phyloP scores from a whole-genome alignment of 805 yeast species.

The Scheffersomyces ergatensis region DNA sequence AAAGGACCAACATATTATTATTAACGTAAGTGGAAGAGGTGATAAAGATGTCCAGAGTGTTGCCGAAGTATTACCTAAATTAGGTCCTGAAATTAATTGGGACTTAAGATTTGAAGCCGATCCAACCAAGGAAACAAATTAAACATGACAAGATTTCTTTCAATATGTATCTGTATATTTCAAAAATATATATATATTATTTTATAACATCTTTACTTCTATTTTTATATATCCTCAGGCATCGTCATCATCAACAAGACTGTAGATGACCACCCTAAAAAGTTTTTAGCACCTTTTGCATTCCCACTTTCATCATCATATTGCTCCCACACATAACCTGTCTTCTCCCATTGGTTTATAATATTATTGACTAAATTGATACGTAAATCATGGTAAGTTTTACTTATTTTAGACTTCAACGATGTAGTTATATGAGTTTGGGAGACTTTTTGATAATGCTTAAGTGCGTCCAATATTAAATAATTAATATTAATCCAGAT shows the following conservation, averaged over 20 bases:
- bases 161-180: not conserved
- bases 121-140: slow-evolving; percentile 37
- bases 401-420: slow-evolving; percentile 34
- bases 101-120: slow-evolving; percentile 80
- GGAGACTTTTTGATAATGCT: slow-evolving; percentile 45
- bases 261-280: slow-evolving; percentile 91
- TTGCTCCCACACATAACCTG: slow-evolving; percentile 90
- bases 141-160: too few relatives aligned
- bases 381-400: slow-evolving; percentile 58
- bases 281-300: slow-evolving; percentile 81
- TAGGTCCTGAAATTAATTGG: slow-evolving; percentile 94
- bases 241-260: slow-evolving; percentile 78
- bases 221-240: slow-evolving; percentile 53
- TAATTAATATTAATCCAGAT: slow-evolving; percentile 93
- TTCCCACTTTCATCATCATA: slow-evolving; percentile 75
- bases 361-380: slow-evolving; percentile 67
- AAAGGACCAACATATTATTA: slow-evolving; percentile 76
- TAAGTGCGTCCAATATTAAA: slow-evolving; percentile 67
- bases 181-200: not conserved
- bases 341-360: slow-evolving; percentile 61
- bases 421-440: slow-evolving; percentile 25
- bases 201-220: not conserved
- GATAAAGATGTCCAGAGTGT: slow-evolving; percentile 98
- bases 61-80: slow-evolving; percentile 85
- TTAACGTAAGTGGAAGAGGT: slow-evolving; percentile 97